phyloP scores from a whole-genome alignment of 1,284 basidiomycete species.

The Heterobasidion parviporum region DNA sequence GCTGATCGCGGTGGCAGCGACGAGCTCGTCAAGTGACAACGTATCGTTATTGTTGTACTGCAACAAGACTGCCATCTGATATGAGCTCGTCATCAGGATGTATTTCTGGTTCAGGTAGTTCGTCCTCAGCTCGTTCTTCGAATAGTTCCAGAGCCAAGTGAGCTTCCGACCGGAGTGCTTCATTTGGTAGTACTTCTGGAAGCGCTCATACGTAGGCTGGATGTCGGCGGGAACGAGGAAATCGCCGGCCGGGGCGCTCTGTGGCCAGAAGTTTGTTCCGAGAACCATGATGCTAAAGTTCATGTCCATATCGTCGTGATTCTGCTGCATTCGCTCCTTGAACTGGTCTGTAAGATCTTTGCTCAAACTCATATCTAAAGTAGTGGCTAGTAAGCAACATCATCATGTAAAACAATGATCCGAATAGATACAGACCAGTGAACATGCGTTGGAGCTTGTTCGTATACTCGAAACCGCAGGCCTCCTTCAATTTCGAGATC shows the following conservation, averaged over 20 bases:
- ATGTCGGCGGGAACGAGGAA: slow-evolving; percentile 90
- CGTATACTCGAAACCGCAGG: slow-evolving; percentile 98
- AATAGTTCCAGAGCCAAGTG: slow-evolving; percentile 97
- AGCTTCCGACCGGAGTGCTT: slow-evolving; percentile 94
- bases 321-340: slow-evolving; percentile 89
- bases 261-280: slow-evolving; percentile 95
- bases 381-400: slow-evolving; percentile 5
- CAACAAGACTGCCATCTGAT: slow-evolving; percentile 90
- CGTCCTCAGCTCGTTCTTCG: slow-evolving; percentile 91
- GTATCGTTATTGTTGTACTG: slow-evolving; percentile 93
- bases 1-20: slow-evolving; percentile 76
- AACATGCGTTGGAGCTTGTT: slow-evolving; percentile 99
- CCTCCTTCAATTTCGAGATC: slow-evolving; percentile 98
- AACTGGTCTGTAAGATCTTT: slow-evolving; percentile 96
- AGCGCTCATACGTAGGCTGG: slow-evolving; percentile 81
- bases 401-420: background rate
- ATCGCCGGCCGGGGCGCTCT: slow-evolving; percentile 77
- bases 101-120: slow-evolving; percentile 93
- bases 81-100: slow-evolving; percentile 91
- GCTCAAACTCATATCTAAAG: slow-evolving; percentile 85
- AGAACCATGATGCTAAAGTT: slow-evolving; percentile 93
- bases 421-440: slow-evolving; percentile 55
- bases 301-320: slow-evolving; percentile 78
- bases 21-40: slow-evolving; percentile 74
- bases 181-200: slow-evolving; percentile 89